phyloP scores from a whole-genome alignment of 345 rosid genomes.

The Citrus sp. region DNA sequence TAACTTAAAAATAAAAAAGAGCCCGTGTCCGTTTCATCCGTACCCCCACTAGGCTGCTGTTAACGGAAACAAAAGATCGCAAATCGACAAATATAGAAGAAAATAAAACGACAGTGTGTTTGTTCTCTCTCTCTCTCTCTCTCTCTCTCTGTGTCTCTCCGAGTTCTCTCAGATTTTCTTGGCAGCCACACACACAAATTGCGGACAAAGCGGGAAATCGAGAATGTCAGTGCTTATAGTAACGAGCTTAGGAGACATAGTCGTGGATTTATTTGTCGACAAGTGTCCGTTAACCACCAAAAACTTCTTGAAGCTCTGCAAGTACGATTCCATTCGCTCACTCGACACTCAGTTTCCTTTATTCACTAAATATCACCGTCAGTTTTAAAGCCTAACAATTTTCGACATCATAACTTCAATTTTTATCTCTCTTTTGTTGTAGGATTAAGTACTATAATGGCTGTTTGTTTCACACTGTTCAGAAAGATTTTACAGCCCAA shows the following conservation, averaged over 20 bases:
- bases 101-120: too few species aligned
- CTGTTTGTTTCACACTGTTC: constrained; percentile 79
- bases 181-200: not conserved
- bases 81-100: not conserved
- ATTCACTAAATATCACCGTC: too few species aligned
- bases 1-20: not conserved
- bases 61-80: not conserved
- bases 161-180: not conserved
- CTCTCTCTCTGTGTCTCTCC: not conserved
- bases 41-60: too few species aligned
- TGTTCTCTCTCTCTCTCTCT: too few species aligned
- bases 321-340: constrained; percentile 23
- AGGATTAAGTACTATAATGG: constrained; percentile 93
- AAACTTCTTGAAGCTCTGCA: constrained; percentile 97
- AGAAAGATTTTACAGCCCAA: constrained; percentile 82
- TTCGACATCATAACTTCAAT: not conserved
- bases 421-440: constrained; percentile 8
- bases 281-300: constrained; percentile 85
- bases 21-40: too few species aligned
- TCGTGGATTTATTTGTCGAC: constrained; percentile 58
- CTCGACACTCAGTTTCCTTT: not conserved
- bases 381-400: not conserved
- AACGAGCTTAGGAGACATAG: constrained; percentile 84
- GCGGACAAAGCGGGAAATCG: not conserved
- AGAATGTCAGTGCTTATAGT: constrained; percentile 74